Evolutionary conservation across 768 basidiomycete genomes (phyloP).

Genomic region (Suillus hirtellus): DNA sequence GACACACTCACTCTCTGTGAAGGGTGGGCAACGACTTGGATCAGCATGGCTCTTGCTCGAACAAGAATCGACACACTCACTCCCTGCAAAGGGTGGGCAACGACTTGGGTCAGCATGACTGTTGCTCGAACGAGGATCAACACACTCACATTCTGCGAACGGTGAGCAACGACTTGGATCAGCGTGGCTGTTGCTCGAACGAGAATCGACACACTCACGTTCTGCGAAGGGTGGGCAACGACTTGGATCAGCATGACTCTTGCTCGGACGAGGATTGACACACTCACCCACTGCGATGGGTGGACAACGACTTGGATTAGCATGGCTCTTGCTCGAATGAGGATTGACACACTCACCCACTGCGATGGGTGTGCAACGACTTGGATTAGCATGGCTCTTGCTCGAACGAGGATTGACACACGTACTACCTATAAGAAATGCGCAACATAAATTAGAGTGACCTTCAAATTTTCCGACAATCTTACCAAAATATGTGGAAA

Average conservation of each 20-base stretch:
- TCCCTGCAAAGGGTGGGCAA: accelerated
- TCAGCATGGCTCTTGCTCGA: not conserved
- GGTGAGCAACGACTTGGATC: not conserved
- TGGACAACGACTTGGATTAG: no score
- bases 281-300: not conserved
- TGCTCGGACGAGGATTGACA: not conserved
- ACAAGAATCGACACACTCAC: not conserved
- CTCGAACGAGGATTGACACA: not conserved
- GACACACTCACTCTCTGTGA: not conserved
- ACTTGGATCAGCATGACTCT: not conserved
- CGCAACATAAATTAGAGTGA: not conserved
- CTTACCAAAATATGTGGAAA: not conserved
- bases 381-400: no score
- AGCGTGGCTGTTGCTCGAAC: not conserved
- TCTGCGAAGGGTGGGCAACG: not conserved
- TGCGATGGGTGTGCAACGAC: no score
- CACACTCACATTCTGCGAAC: not conserved
- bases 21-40: not conserved
- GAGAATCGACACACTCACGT: not conserved
- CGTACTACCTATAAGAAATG: not conserved
- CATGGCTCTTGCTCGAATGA: no score
- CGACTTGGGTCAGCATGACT: not conserved
- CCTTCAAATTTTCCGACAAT: not conserved
- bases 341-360: no score
- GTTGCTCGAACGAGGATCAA: not conserved